phyloP scores from a whole-genome alignment of 2,329 filamentous ascomycete species.

The Sarocladium strictum region DNA sequence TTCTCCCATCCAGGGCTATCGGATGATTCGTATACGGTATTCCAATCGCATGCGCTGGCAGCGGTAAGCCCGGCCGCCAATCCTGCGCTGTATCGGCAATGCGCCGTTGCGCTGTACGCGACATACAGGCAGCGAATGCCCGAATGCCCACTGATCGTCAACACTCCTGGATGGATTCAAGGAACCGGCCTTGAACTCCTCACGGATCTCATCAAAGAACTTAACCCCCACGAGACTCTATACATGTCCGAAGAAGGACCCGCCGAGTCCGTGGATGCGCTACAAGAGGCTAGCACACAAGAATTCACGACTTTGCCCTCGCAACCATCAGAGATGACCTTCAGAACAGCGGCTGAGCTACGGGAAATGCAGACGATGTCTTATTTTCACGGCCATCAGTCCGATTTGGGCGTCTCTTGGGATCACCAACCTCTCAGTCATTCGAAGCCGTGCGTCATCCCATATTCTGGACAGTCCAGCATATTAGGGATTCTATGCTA shows the following conservation, averaged over 20 bases:
- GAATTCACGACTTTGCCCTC: slow-evolving; percentile 51
- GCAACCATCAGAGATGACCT: slow-evolving; percentile 46
- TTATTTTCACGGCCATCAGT: slow-evolving; percentile 56
- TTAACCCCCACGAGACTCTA: slow-evolving; percentile 56
- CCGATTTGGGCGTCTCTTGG: slow-evolving; percentile 12
- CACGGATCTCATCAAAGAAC: slow-evolving; percentile 44
- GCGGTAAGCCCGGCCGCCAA: slow-evolving; percentile 60
- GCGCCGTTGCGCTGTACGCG: slow-evolving; percentile 55
- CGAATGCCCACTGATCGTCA: slow-evolving; percentile 58
- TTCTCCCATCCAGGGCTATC: slow-evolving; percentile 52
- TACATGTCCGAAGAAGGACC: slow-evolving; percentile 64
- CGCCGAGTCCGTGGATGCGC: slow-evolving; percentile 46
- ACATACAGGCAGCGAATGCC: slow-evolving; percentile 45
- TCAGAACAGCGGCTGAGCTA: slow-evolving; percentile 59
- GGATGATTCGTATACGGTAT: slow-evolving; percentile 27
- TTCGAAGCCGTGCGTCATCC: slow-evolving; percentile 26
- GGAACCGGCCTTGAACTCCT: slow-evolving; percentile 64
- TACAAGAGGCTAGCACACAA: slow-evolving; percentile 33
- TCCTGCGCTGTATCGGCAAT: slow-evolving; percentile 59
- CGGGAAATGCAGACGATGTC: slow-evolving; percentile 73
- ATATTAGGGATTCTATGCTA: slow-evolving; percentile 64
- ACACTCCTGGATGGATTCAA: slow-evolving; percentile 69
- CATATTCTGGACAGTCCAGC: slow-evolving; percentile 43
- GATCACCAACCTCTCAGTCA: slow-evolving; percentile 11
- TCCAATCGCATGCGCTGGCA: slow-evolving; percentile 62